Conservation (phyloP, 2,329 filamentous ascomycete species). For the Exophiala dermatitidis region DNA sequence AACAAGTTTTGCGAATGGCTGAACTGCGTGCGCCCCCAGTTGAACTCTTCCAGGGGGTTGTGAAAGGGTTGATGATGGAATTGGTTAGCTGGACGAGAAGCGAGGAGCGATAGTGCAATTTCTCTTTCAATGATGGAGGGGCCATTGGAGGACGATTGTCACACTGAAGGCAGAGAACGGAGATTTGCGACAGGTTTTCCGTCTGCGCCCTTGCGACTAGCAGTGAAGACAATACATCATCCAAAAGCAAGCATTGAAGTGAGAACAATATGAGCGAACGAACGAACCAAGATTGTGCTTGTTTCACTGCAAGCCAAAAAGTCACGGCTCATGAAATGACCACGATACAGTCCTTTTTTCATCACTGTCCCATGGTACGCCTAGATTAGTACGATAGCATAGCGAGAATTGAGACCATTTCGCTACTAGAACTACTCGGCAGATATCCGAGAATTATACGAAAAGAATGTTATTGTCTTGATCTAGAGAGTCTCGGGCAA, state of each 20-base stretch:
- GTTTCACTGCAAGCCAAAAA: neutral
- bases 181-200: neutral
- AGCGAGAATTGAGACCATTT: slow-evolving; percentile 3
- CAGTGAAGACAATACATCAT: neutral
- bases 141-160: neutral
- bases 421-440: neutral
- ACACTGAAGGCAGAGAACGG: neutral
- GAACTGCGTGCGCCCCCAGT: neutral
- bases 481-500: no score
- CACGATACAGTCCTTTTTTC: slow-evolving; percentile 8
- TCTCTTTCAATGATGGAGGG: neutral
- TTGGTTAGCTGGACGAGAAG: slow-evolving; percentile 18
- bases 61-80: neutral
- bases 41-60: neutral
- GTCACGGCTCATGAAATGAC: neutral
- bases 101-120: slow-evolving; percentile 12
- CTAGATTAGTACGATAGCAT: slow-evolving; percentile 11
- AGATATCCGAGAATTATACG: no score
- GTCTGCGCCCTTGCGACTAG: neutral
- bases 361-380: neutral
- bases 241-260: neutral
- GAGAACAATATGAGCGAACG: slow-evolving; percentile 7
- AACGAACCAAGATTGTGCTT: slow-evolving; percentile 5
- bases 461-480: no score
- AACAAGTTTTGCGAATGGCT: slow-evolving; percentile 15